Percentiles rank a stretch among this genome's conserved stretches.
phyloP scores from a whole-genome alignment of 228 moss, liverwort and hornwort species.

The Sphagnum fallax region DNA sequence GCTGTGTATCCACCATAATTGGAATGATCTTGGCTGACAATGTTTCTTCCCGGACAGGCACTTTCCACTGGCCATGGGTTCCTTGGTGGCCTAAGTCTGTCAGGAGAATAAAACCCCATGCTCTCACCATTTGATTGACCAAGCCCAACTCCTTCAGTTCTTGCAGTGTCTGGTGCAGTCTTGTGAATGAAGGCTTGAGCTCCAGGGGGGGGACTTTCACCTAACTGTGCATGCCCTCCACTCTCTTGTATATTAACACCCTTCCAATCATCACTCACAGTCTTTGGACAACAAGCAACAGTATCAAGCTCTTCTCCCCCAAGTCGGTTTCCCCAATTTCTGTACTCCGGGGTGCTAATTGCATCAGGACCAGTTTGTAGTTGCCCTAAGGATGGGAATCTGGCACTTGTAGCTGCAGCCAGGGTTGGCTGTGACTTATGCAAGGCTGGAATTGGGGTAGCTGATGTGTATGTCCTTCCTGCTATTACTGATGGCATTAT shows the following conservation, averaged over 20 bases:
- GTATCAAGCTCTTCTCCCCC: slow-evolving; percentile 45
- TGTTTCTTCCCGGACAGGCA: slow-evolving; percentile 21
- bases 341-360: slow-evolving; percentile 15
- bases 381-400: slow-evolving; percentile 15
- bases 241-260: slow-evolving; percentile 34
- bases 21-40: slow-evolving; percentile 29
- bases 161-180: slow-evolving; percentile 20
- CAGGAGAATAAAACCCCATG: slow-evolving; percentile 26
- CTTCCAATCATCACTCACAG: slow-evolving; percentile 53
- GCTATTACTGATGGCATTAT: slow-evolving; percentile 14
- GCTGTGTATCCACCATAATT: slow-evolving; percentile 14
- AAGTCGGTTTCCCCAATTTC: slow-evolving; percentile 17
- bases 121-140: slow-evolving; percentile 23
- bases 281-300: slow-evolving; percentile 42
- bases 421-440: slow-evolving; percentile 18
- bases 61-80: slow-evolving; percentile 32
- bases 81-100: slow-evolving; percentile 34
- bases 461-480: slow-evolving; percentile 8
- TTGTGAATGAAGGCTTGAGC: slow-evolving; percentile 16
- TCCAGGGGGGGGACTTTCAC: slow-evolving; percentile 25
- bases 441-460: slow-evolving; percentile 10
- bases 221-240: slow-evolving; percentile 27
- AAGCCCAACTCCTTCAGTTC: slow-evolving; percentile 35
- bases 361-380: slow-evolving; percentile 20
- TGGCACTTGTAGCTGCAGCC: slow-evolving; percentile 1